Conservation (phyloP, 306 rosid species). For the Medicago ruthenica region DNA sequence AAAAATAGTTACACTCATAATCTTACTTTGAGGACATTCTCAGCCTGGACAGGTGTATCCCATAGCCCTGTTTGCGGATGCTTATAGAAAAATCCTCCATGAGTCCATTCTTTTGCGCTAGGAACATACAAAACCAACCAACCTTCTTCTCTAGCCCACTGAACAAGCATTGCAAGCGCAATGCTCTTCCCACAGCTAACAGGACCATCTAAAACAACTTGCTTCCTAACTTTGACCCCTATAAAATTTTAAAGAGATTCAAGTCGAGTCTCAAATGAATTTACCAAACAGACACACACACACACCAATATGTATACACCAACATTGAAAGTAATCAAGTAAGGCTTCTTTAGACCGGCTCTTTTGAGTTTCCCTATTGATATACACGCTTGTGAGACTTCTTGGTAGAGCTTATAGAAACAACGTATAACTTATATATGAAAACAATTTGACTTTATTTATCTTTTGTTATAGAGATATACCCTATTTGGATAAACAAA, state of each 20-base stretch:
- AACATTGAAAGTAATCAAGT: too few relatives aligned
- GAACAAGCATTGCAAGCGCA: slow-evolving; percentile 91
- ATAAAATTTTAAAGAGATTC: slow-evolving; percentile 1
- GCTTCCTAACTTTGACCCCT: slow-evolving; percentile 78
- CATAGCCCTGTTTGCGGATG: slow-evolving; percentile 76
- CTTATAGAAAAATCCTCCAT: slow-evolving; percentile 82
- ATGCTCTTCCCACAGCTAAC: slow-evolving; percentile 93
- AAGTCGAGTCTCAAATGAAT: neutral
- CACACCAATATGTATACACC: too few relatives aligned
- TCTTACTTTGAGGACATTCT: slow-evolving; percentile 78
- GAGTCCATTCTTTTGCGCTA: slow-evolving; percentile 86
- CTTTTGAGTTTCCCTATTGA: neutral
- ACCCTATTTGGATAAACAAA: too few relatives aligned
- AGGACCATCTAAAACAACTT: slow-evolving; percentile 89
- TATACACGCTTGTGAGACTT: too few relatives aligned
- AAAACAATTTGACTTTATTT: too few relatives aligned
- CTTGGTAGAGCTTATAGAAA: too few relatives aligned
- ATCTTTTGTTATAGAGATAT: too few relatives aligned
- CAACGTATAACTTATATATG: too few relatives aligned
- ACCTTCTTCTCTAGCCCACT: slow-evolving; percentile 97
- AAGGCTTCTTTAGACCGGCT: too few relatives aligned
- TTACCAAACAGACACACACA: too few relatives aligned
- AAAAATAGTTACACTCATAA: neutral
- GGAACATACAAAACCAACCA: slow-evolving; percentile 97
- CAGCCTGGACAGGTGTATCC: slow-evolving; percentile 97